phyloP scores from a whole-genome alignment of 2,329 filamentous ascomycete species.

The Fusarium buxicola region DNA sequence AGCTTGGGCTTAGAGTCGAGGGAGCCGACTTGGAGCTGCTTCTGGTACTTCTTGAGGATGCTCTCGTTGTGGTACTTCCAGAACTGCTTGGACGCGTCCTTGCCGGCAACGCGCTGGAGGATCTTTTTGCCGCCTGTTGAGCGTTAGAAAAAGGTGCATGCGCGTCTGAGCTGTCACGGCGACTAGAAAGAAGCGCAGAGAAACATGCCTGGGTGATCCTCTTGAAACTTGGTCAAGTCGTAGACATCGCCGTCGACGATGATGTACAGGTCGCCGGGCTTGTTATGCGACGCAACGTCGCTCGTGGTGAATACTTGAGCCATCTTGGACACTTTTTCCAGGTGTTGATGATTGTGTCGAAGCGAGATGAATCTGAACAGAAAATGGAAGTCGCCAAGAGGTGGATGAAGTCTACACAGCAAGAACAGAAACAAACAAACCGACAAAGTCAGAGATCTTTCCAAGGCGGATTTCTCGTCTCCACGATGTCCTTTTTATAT shows the following conservation, averaged over 20 bases:
- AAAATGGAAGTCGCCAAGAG: constrained; percentile 5
- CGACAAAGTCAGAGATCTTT: not conserved
- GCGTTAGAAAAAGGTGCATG: constrained; percentile 17
- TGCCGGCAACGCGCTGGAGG: constrained; percentile 71
- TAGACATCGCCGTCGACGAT: constrained; percentile 96
- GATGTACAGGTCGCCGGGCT: constrained; percentile 86
- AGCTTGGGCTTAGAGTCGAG: constrained; percentile 87
- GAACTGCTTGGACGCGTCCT: constrained; percentile 75
- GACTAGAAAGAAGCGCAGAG: not conserved
- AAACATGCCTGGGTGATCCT: constrained; percentile 80
- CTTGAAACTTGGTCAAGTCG: constrained; percentile 89
- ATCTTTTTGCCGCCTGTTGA: constrained; percentile 71
- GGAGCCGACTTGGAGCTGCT: constrained; percentile 83
- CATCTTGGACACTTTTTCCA: constrained; percentile 66
- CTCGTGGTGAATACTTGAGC: constrained; percentile 84
- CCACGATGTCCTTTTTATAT: constrained; percentile 34
- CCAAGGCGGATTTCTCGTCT: constrained; percentile 5
- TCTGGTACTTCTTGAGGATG: constrained; percentile 88
- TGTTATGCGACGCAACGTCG: constrained; percentile 94
- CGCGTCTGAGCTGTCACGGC: not conserved
- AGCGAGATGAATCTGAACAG: constrained; percentile 3
- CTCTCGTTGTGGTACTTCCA: constrained; percentile 86
- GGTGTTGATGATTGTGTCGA: constrained; percentile 6
- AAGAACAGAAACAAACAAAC: not conserved
- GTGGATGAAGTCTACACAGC: constrained; percentile 7